These are phyloP conservation scores for Exophiala xenobiotica DNA, from an alignment of 2,329 filamentous ascomycete species.

Conservation along the genomic window DNA sequence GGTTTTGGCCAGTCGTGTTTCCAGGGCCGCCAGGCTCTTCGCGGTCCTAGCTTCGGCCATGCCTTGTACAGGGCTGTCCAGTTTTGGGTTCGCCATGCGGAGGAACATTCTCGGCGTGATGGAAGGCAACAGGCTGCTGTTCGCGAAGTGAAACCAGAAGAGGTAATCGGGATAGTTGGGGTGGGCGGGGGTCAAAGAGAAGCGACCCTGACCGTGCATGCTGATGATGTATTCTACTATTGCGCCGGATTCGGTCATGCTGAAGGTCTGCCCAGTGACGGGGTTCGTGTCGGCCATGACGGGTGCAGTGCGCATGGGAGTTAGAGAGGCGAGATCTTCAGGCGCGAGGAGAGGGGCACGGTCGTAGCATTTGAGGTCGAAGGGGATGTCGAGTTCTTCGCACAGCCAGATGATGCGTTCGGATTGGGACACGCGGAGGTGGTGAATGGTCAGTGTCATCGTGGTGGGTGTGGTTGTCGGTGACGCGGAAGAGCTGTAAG, in stretches of 20 bases:
- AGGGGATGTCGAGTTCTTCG: conserved; percentile 61
- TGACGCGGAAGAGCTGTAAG: background rate
- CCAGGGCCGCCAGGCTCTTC: conserved; percentile 45
- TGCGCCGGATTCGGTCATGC: conserved; percentile 60
- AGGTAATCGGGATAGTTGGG: conserved; percentile 60
- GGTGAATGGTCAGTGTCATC: conserved; percentile 47
- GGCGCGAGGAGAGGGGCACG: conserved; percentile 47
- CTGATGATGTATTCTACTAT: conserved; percentile 62
- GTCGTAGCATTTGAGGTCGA: conserved; percentile 50
- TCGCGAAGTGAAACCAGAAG: conserved; percentile 64
- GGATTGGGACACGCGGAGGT: conserved; percentile 60
- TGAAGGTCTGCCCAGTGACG: conserved; percentile 38
- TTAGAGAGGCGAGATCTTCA: conserved; percentile 41
- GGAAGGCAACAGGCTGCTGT: conserved; percentile 46
- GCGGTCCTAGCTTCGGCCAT: conserved; percentile 38
- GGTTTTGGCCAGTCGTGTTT: conserved; percentile 47
- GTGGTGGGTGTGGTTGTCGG: no score
- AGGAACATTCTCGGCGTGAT: conserved; percentile 42
- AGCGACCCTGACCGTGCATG: conserved; percentile 52
- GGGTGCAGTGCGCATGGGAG: conserved; percentile 58
- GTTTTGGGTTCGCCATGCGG: conserved; percentile 34
- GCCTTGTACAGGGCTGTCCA: conserved; percentile 34
- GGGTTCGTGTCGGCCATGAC: conserved; percentile 53
- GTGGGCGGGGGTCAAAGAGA: conserved; percentile 48
- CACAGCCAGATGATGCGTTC: conserved; percentile 65